Evolutionary conservation across 2,329 filamentous ascomycete genomes (phyloP).

Genomic region (Colletotrichum salicis): DNA sequence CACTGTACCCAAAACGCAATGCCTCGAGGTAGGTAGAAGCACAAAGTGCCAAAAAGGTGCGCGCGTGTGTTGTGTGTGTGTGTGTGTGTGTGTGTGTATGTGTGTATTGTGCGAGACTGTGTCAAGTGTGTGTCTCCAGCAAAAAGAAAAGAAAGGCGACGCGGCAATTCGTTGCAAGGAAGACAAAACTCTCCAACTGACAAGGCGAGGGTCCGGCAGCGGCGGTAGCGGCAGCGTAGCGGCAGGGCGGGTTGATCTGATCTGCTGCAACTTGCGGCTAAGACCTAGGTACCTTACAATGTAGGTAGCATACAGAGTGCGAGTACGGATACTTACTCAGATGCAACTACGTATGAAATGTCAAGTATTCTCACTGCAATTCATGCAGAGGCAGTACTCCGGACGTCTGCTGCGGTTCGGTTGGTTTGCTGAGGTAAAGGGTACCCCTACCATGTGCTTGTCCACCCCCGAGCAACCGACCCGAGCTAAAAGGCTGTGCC

Average conservation of each 20-base stretch:
- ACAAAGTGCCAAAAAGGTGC: background rate
- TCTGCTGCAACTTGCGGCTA: constrained; percentile 15
- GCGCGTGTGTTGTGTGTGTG: background rate
- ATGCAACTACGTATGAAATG: background rate
- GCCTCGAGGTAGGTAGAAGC: background rate
- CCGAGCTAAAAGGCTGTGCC: background rate
- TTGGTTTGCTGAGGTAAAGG: background rate
- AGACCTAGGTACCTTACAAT: no score
- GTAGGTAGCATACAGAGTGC: background rate
- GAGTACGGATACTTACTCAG: background rate
- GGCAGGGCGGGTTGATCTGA: constrained; percentile 26
- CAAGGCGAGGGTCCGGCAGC: constrained; percentile 13
- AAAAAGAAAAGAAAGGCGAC: background rate
- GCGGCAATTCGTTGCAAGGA: constrained; percentile 6
- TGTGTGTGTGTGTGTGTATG: no score
- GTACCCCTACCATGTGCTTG: background rate
- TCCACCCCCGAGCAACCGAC: background rate
- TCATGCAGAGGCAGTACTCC: background rate
- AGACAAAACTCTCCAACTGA: background rate
- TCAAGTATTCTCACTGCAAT: background rate
- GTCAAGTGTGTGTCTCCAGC: background rate
- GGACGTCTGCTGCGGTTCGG: background rate
- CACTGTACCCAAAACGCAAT: background rate
- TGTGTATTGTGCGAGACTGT: background rate
- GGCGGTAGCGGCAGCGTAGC: constrained; percentile 7